A percentile compares a stretch with the other conserved stretches of the same genome.
These are phyloP conservation scores for Hypseocharis bilobata DNA, from an alignment of 441 rosid genomes.

Conservation along the genomic window DNA sequence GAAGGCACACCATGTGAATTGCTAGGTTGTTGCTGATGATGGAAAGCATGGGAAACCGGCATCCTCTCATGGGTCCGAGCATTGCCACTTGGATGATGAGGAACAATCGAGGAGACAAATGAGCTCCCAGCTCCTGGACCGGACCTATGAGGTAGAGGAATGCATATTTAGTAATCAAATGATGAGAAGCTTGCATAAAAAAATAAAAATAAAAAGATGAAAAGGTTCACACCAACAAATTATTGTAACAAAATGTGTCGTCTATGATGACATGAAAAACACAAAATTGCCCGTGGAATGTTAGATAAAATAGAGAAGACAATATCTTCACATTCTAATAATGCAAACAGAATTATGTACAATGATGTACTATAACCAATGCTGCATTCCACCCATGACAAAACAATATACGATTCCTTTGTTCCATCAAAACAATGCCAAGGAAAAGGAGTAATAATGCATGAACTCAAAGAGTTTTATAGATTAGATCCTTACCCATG, in stretches of 20 bases:
- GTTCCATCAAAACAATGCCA: slow-evolving; percentile 1
- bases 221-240: background rate
- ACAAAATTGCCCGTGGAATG: too few species aligned
- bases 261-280: background rate
- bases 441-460: background rate
- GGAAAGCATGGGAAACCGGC: slow-evolving; percentile 38
- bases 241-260: background rate
- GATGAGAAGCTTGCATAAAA: background rate
- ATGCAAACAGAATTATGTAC: too few species aligned
- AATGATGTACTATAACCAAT: background rate
- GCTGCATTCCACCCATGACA: background rate
- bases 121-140: slow-evolving; percentile 42
- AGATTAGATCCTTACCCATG: slow-evolving; percentile 39
- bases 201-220: too few species aligned
- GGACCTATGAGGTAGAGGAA: slow-evolving; percentile 27
- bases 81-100: slow-evolving; percentile 44
- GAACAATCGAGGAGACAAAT: slow-evolving; percentile 33
- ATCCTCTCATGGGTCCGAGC: slow-evolving; percentile 40
- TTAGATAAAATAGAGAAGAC: too few species aligned
- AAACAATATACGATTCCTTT: background rate
- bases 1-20: slow-evolving; percentile 28
- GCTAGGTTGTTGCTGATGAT: slow-evolving; percentile 39
- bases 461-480: background rate
- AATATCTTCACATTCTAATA: too few species aligned
- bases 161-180: slow-evolving; percentile 6